Percentiles rank a stretch among this genome's conserved stretches.
These are phyloP conservation scores for Trametes meyenii DNA, from an alignment of 768 basidiomycete species.

Conservation along the genomic window DNA sequence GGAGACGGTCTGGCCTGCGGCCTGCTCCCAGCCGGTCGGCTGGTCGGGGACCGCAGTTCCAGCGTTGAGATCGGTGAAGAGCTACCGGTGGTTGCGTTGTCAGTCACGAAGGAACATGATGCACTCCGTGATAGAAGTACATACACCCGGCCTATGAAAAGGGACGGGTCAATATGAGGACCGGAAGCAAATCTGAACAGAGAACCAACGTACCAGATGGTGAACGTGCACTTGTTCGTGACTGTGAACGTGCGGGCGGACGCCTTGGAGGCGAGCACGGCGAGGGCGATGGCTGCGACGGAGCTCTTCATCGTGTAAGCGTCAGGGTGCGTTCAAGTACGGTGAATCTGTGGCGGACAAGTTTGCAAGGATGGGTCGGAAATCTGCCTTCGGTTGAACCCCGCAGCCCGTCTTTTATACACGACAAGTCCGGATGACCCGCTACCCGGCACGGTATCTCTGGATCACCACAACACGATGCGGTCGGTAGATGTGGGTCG, in stretches of 20 bases:
- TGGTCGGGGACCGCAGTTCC: constrained; percentile 33
- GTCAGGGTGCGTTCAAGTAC: not conserved
- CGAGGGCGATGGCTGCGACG: constrained; percentile 11
- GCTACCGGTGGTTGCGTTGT: not conserved
- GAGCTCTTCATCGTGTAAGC: constrained; percentile 20
- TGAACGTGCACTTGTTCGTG: constrained; percentile 44
- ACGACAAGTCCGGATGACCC: not conserved
- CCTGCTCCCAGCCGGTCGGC: constrained; percentile 34
- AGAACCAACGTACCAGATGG: constrained; percentile 38
- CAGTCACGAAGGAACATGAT: not conserved
- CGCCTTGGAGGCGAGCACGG: constrained; percentile 11
- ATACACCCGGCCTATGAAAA: constrained; percentile 8
- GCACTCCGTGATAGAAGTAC: not conserved
- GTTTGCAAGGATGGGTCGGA: not conserved
- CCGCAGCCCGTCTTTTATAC: not conserved
- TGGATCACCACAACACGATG: no score
- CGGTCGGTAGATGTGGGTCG: not conserved
- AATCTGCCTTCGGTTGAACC: not conserved
- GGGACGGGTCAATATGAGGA: not conserved
- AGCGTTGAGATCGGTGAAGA: constrained; percentile 35
- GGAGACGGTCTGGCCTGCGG: constrained; percentile 26
- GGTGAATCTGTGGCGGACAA: not conserved
- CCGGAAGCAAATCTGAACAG: not conserved
- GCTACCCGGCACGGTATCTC: not conserved
- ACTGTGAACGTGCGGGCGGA: constrained; percentile 39